phyloP scores from a whole-genome alignment of 768 basidiomycete species.

The Agaricus bisporus region DNA sequence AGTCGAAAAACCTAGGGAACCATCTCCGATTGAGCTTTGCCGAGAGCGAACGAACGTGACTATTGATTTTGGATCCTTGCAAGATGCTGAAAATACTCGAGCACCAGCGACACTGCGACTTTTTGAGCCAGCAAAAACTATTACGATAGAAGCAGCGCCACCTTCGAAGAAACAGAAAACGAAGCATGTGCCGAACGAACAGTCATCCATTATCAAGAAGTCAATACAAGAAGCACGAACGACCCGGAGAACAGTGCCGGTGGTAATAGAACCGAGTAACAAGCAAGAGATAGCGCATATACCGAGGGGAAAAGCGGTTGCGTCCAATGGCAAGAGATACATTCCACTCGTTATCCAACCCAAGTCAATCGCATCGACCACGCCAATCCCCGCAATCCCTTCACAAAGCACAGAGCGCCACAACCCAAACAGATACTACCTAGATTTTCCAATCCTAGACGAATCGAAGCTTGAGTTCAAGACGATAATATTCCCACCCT shows the following conservation, averaged over 20 bases:
- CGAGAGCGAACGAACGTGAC: neutral
- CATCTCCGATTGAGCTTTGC: neutral
- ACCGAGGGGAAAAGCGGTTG: neutral
- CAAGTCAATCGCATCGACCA: neutral
- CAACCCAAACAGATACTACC: neutral
- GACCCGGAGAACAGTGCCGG: neutral
- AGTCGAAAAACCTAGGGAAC: neutral
- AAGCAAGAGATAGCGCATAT: neutral
- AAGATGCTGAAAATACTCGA: neutral
- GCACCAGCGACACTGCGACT: neutral
- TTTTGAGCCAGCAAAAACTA: neutral
- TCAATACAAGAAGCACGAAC: neutral
- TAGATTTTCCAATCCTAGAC: slow-evolving; percentile 30
- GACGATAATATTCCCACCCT: slow-evolving; percentile 51
- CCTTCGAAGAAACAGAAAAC: slow-evolving; percentile 2
- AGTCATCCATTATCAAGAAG: neutral
- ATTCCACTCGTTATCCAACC: neutral
- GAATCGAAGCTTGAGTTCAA: slow-evolving; percentile 24
- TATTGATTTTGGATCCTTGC: neutral
- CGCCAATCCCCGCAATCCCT: neutral
- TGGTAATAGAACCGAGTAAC: neutral
- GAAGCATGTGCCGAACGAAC: neutral
- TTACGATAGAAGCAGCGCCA: neutral
- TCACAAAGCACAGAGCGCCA: neutral
- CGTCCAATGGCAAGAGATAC: neutral